These are phyloP conservation scores for Beauveria asiatica DNA, from an alignment of 2,329 filamentous ascomycete species.

Conservation along the genomic window DNA sequence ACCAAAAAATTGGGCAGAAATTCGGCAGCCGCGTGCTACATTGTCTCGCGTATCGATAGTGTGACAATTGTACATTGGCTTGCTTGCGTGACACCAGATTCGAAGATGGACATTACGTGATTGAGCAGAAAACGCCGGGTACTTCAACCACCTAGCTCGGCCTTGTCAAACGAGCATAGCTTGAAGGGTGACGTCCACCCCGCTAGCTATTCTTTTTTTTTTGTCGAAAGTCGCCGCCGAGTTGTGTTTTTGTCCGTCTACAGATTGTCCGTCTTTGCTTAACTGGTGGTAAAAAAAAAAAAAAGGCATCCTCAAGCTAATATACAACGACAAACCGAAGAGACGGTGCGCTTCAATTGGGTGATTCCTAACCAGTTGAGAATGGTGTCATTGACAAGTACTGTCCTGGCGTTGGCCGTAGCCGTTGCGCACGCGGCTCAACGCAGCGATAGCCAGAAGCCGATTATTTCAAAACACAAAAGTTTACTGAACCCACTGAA, in stretches of 20 bases:
- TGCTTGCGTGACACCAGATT: neutral
- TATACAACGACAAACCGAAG: neutral
- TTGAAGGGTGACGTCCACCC: neutral
- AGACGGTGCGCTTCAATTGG: neutral
- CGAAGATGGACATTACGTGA: too few relatives aligned
- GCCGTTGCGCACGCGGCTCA: neutral
- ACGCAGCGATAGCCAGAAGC: conserved; percentile 3
- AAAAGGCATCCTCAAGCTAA: neutral
- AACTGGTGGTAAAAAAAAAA: neutral
- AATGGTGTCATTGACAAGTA: neutral
- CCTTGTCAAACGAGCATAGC: neutral
- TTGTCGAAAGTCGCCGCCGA: neutral
- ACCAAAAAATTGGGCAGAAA: neutral
- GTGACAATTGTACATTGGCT: neutral
- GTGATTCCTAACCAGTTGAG: neutral
- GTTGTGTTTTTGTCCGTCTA: neutral
- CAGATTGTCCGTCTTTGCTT: neutral
- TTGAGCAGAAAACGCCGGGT: neutral
- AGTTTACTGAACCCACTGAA: conserved; percentile 12
- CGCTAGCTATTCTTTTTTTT: neutral
- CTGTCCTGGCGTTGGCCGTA: neutral
- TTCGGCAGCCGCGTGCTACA: neutral
- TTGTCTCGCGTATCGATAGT: neutral
- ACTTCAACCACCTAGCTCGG: neutral
- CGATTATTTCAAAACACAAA: neutral